A percentile compares a stretch with the other conserved stretches of the same genome.
Evolutionary conservation across 768 basidiomycete genomes (phyloP).

Genomic region (Peribolospora baueri): DNA sequence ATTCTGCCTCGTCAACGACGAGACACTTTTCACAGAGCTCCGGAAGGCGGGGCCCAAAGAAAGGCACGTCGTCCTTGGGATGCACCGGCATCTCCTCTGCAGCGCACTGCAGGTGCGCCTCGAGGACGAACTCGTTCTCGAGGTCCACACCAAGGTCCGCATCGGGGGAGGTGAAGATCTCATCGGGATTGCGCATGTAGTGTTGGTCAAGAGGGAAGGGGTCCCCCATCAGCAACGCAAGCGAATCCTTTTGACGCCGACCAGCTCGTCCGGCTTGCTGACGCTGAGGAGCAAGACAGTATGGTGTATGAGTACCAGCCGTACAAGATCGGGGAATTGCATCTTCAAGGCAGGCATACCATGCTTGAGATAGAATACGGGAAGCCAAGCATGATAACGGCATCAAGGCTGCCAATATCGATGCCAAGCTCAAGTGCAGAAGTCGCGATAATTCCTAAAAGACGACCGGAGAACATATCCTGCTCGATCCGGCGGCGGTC

Average conservation of each 20-base stretch:
- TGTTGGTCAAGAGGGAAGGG: constrained; percentile 44
- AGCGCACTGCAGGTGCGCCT: constrained; percentile 72
- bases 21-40: constrained; percentile 39
- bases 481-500: constrained; percentile 62
- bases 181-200: constrained; percentile 42
- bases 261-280: constrained; percentile 80
- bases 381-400: constrained; percentile 71
- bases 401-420: constrained; percentile 34
- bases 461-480: constrained; percentile 59
- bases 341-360: constrained; percentile 23
- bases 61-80: constrained; percentile 32
- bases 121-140: constrained; percentile 46
- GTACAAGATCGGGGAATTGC: background rate
- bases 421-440: constrained; percentile 70
- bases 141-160: constrained; percentile 47
- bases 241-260: constrained; percentile 49
- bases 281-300: constrained; percentile 25
- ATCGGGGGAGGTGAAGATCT: constrained; percentile 35
- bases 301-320: background rate
- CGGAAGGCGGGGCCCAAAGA: constrained; percentile 41
- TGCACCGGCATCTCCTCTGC: constrained; percentile 62
- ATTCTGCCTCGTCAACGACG: constrained; percentile 48
- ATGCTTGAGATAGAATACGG: constrained; percentile 57
- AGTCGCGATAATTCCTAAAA: constrained; percentile 68
- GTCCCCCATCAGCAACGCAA: constrained; percentile 46